phyloP scores from a whole-genome alignment of 1,284 basidiomycete genomes.

The Testicularia cyperi region DNA sequence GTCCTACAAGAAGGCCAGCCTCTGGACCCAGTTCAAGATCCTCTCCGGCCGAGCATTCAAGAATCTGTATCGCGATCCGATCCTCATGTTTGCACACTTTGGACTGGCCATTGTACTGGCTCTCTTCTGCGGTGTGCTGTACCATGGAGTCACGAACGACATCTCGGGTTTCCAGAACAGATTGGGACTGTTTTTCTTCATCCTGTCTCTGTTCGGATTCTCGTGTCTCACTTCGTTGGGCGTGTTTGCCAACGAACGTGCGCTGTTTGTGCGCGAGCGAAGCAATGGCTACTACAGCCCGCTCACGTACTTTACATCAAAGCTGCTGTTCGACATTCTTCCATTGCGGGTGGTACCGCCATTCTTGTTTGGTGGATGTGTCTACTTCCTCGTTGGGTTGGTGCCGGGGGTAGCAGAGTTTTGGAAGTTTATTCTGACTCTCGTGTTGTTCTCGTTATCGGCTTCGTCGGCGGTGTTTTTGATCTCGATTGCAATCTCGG shows the following conservation, averaged over 20 bases:
- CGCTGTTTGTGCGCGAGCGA: conserved; percentile 94
- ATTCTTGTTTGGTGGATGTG: conserved; percentile 87
- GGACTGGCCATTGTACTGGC: conserved; percentile 79
- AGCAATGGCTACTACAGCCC: conserved; percentile 96
- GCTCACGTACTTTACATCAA: conserved; percentile 91
- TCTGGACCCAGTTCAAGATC: conserved; percentile 86
- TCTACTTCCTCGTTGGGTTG: conserved; percentile 88
- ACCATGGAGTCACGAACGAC: conserved; percentile 72
- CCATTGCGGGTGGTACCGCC: conserved; percentile 91
- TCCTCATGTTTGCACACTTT: conserved; percentile 87
- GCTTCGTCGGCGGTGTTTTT: conserved; percentile 87
- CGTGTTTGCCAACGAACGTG: conserved; percentile 87
- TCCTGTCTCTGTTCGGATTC: conserved; percentile 90
- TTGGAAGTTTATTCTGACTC: conserved; percentile 89
- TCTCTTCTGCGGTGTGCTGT: conserved; percentile 80
- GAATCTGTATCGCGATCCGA: conserved; percentile 84
- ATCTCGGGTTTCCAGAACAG: conserved; percentile 63
- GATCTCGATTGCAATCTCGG: conserved; percentile 82
- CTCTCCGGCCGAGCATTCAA: conserved; percentile 96
- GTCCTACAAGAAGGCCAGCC: conserved; percentile 79
- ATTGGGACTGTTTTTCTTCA: conserved; percentile 90
- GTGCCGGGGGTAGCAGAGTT: conserved; percentile 84
- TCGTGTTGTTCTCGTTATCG: conserved; percentile 87
- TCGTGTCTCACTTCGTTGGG: conserved; percentile 89
- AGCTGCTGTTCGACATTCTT: conserved; percentile 91